phyloP scores from a whole-genome alignment of 1,284 basidiomycete genomes.

The Marasmius sp. region DNA sequence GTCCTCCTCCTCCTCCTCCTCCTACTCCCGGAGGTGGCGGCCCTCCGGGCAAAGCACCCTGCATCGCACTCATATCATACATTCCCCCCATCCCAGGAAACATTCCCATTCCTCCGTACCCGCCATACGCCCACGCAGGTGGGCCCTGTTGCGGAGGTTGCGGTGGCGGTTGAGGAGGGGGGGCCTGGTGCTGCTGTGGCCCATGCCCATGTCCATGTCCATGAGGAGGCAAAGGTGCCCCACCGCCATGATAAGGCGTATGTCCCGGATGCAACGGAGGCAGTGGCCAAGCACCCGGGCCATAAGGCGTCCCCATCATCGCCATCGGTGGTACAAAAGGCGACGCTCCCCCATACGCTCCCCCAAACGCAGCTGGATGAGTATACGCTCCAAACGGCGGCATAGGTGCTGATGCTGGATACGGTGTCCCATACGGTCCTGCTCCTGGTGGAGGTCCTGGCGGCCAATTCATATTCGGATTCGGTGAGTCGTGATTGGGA shows the following conservation, averaged over 20 bases:
- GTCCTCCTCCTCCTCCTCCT: not conserved
- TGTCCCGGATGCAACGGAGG: not conserved
- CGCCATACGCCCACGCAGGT: not conserved
- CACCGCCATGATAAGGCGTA: not conserved
- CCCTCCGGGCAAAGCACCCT: not conserved
- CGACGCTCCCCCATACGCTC: not conserved
- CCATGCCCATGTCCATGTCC: not conserved
- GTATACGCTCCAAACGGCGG: not conserved
- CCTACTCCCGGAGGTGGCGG: not conserved
- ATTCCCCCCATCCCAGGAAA: not conserved
- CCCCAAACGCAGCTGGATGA: not conserved
- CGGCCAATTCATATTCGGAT: not conserved
- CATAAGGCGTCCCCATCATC: not conserved
- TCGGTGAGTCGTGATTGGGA: not conserved
- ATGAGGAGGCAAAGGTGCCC: not conserved
- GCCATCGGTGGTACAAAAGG: not conserved
- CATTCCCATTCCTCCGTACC: not conserved
- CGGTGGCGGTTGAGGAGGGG: not conserved
- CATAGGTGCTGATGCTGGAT: not conserved
- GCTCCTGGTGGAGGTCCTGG: not conserved
- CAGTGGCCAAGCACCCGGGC: not conserved
- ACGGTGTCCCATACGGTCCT: not conserved
- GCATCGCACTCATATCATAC: conserved; percentile 2
- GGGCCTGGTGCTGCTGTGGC: not conserved
- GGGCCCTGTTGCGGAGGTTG: not conserved